phyloP scores from a whole-genome alignment of 257 asterid species.

The Solanum sparsipilum region DNA sequence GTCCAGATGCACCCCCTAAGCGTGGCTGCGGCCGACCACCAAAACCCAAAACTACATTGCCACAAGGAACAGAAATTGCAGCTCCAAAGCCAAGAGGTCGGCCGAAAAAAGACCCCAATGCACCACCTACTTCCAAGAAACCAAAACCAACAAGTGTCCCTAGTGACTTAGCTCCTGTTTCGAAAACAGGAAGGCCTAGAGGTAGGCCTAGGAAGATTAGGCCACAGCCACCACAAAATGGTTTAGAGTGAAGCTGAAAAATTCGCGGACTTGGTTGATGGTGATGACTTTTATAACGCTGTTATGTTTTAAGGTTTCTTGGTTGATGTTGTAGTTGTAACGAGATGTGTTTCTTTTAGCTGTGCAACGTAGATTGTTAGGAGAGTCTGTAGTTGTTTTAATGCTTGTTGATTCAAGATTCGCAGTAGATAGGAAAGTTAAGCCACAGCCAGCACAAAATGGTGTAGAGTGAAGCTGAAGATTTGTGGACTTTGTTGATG shows the following conservation, averaged over 20 bases:
- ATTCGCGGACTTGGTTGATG: background rate
- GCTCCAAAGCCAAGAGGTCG: slow-evolving; percentile 66
- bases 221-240: slow-evolving; percentile 41
- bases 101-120: slow-evolving; percentile 68
- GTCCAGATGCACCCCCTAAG: slow-evolving; percentile 46
- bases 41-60: slow-evolving; percentile 42
- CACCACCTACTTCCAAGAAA: slow-evolving; percentile 65
- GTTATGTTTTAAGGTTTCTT: background rate
- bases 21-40: slow-evolving; percentile 90
- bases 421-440: slow-evolving; percentile 29
- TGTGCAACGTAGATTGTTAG: background rate
- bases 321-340: background rate
- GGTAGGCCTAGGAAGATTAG: slow-evolving; percentile 76
- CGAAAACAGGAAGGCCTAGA: slow-evolving; percentile 57
- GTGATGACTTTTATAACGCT: background rate
- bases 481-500: background rate
- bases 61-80: slow-evolving; percentile 14
- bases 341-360: background rate
- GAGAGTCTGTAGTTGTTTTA: background rate
- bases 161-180: background rate
- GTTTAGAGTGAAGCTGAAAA: slow-evolving; percentile 9
- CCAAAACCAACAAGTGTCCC: slow-evolving; percentile 29
- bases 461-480: slow-evolving; percentile 11
- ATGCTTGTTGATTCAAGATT: background rate
- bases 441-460: slow-evolving; percentile 40